Evolutionary conservation across 2,329 filamentous ascomycete species (phyloP).

Genomic region (Cladosporium sphaerospermum): DNA sequence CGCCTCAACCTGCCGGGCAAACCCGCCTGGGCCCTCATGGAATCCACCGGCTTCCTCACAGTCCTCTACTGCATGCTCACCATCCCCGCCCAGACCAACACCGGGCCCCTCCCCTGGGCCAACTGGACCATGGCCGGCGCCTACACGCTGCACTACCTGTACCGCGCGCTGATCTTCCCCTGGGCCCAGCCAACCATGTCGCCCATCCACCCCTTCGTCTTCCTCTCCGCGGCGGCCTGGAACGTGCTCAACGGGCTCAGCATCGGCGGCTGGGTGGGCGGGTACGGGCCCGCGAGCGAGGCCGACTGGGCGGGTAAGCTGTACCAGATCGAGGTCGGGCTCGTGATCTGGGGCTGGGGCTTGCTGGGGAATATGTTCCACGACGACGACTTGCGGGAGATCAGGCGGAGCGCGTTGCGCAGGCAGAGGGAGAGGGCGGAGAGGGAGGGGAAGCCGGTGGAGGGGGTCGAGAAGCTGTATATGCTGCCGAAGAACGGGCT

Average conservation of each 20-base stretch:
- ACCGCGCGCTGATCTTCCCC: slow-evolving; percentile 79
- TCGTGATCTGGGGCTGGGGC: slow-evolving; percentile 69
- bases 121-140: slow-evolving; percentile 69
- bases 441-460: slow-evolving; percentile 39
- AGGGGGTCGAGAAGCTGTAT: slow-evolving; percentile 72
- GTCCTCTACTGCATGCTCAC: slow-evolving; percentile 72
- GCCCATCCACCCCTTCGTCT: slow-evolving; percentile 69
- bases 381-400: slow-evolving; percentile 83
- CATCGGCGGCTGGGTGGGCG: slow-evolving; percentile 74
- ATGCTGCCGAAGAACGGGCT: slow-evolving; percentile 76
- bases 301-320: slow-evolving; percentile 44
- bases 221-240: slow-evolving; percentile 59
- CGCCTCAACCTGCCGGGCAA: slow-evolving; percentile 82
- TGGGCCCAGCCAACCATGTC: slow-evolving; percentile 84
- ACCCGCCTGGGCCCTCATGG: slow-evolving; percentile 83
- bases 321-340: slow-evolving; percentile 52
- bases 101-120: slow-evolving; percentile 60
- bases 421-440: slow-evolving; percentile 48
- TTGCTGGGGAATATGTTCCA: slow-evolving; percentile 79
- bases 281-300: slow-evolving; percentile 61
- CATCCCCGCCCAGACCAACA: slow-evolving; percentile 54
- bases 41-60: slow-evolving; percentile 68
- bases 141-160: slow-evolving; percentile 77
- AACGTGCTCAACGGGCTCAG: slow-evolving; percentile 75
- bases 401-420: slow-evolving; percentile 63